These are phyloP conservation scores for Suhomyces chickasaworum DNA, from an alignment of 1,139 yeast species.

Conservation along the genomic window DNA sequence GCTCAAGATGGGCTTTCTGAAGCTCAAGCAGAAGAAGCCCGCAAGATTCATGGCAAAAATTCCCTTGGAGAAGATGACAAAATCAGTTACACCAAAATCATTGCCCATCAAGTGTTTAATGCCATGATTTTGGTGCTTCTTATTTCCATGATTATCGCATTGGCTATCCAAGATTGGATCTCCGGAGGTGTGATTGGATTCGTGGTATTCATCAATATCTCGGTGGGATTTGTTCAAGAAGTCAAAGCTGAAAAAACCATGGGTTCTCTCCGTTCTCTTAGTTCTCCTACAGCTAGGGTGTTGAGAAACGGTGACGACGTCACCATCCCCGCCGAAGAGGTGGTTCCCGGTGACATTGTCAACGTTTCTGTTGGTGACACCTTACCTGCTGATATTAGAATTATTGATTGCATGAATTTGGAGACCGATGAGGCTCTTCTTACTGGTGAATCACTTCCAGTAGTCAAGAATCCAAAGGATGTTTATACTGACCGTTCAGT, in stretches of 20 bases:
- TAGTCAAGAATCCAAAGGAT: conserved; percentile 31
- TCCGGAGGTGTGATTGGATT: conserved; percentile 72
- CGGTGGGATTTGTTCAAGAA: conserved; percentile 38
- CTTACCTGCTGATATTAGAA: conserved; percentile 53
- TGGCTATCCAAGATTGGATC: conserved; percentile 72
- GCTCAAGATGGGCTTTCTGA: conserved; percentile 19
- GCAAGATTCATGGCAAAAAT: conserved; percentile 26
- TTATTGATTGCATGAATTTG: conserved; percentile 39
- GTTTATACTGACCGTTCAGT: conserved; percentile 26
- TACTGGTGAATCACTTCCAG: conserved; percentile 56
- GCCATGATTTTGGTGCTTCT: conserved; percentile 42
- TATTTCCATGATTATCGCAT: conserved; percentile 38
- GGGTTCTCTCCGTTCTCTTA: conserved; percentile 37
- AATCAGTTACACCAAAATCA: conserved; percentile 29
- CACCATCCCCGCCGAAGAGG: conserved; percentile 40
- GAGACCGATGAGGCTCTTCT: conserved; percentile 55
- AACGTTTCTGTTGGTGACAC: conserved; percentile 48
- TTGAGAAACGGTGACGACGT: conserved; percentile 40
- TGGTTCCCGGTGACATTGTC: conserved; percentile 56
- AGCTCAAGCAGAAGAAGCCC: conserved; percentile 16
- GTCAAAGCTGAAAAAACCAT: conserved; percentile 42
- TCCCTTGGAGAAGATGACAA: conserved; percentile 32
- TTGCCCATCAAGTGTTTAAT: conserved; percentile 40
- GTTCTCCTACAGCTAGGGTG: conserved; percentile 42
- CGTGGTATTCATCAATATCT: conserved; percentile 35